Base-by-base conservation (phyloP, 805 yeast genomes). In the Candida adriatica region DNA sequence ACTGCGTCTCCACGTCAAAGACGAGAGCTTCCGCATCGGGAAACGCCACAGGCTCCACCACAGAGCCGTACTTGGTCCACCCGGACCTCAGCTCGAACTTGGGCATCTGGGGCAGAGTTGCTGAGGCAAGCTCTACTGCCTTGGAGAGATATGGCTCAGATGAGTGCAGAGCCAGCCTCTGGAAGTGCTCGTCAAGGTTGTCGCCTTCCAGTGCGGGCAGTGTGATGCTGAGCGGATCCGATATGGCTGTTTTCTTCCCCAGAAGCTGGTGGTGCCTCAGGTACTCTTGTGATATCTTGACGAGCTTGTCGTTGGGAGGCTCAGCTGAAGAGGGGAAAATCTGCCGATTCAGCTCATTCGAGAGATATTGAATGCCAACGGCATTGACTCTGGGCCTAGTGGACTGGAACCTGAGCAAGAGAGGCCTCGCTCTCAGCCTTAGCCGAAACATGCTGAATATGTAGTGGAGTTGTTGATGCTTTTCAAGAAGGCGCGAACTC, bases 1-100 rank as follows among this genome's bases (percentile, higher is more conserved):
- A 88, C 48, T 88, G 53, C 0, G 80, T 84, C 53, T 92, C 99
- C 8, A 85, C 88, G 56, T 92, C 99, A 54, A 90, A 90, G 0
- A 82, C 87, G 9, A 92, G 49, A 3, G 72, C 74, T 25, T 75
- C 67, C 35, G 84, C 96, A 21, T 43, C 46, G 0, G 98, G 98
- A 45, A 59, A 78, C 0, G 62, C 63, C 0, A 92, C 95, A 0
- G 33, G 33, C 32, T 59, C 50, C 2, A 78, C 79, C 0, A 62
- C 62, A 0, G 62, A 59, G 4, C 59, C 71, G 53, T 92, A 90
- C 45, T 80, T 64, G 13, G 73, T 66, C 97, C 97, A 92, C 6
- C 98, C 97, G 3, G 84, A 56, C 42, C 62, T 50, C 30, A 71
- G 53, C 2, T 56, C 34, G 87, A 94, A 85, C 3, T 59, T 34